Conservation (phyloP, 2,329 filamentous ascomycete genomes). For the Colletotrichum chrysophilum region DNA sequence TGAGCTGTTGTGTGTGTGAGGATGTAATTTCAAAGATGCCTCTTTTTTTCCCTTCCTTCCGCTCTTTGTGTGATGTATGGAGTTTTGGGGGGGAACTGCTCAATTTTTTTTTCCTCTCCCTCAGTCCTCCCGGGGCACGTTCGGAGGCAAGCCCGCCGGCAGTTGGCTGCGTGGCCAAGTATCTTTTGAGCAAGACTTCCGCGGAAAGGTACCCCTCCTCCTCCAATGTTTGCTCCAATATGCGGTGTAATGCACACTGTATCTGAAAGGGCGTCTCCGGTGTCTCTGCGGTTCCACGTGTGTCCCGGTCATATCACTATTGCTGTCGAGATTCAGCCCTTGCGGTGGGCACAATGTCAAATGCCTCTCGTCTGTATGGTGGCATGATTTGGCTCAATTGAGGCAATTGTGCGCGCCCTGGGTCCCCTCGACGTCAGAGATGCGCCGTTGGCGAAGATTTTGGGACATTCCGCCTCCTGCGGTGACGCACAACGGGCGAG, state of each 20-base stretch:
- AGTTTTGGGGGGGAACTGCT: background rate
- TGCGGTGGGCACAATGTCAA: background rate
- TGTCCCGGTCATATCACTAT: background rate
- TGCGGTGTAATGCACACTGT: background rate
- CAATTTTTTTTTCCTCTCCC: background rate
- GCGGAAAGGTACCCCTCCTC: background rate
- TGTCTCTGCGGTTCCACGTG: background rate
- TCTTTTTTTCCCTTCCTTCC: background rate
- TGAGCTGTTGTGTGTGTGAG: background rate
- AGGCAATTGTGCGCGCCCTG: background rate
- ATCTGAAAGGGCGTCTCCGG: background rate
- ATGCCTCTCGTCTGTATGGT: background rate
- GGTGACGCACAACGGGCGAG: background rate
- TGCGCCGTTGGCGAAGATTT: background rate
- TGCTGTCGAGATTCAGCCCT: background rate
- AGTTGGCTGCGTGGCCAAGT: background rate
- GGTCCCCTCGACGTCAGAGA: background rate
- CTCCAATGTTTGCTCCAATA: background rate
- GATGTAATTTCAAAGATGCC: background rate
- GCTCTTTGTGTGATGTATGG: background rate
- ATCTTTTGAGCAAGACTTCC: background rate
- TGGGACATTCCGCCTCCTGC: background rate
- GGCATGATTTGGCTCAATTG: background rate
- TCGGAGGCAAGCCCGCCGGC: slow-evolving; percentile 12
- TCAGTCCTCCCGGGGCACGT: background rate